Evolutionary conservation across 2,329 filamentous ascomycete genomes (phyloP), one percentile per base, ranked within the genome.

Genomic region (Ceratocystis lukuohia): DNA sequence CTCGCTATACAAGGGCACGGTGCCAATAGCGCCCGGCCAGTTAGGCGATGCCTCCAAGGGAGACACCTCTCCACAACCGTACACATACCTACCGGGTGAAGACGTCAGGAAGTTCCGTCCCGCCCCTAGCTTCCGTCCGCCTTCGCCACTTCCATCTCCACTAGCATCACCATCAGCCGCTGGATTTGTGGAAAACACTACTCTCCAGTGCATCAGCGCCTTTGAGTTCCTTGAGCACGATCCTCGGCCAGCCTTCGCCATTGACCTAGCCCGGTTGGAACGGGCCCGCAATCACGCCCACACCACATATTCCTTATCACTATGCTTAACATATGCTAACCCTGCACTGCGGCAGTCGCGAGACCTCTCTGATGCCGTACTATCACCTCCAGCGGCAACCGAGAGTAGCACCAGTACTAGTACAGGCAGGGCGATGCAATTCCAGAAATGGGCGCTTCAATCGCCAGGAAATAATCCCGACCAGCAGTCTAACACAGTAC

Each of bases 151-250:
- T 8, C 61, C 61, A 15, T 45, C 41, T 22, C 61, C 25, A 44
- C 25, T 44, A 6, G 10, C 44, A n/a, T 20, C 41, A 1, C 61
- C 44, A 22, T 5, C 8, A 15, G 44, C 44, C 44, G 44, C n/a
- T 6, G 44, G 44, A 22, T 28, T 15, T 1, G 5, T 2, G 22
- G 30, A 6, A 22, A 25, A 56, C 50, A 28, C 8, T 10, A 20
- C 20, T 10, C 28, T 92, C 3, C 82, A 83, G 53, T 81, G 82
- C 30, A 79, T 91, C 64, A 86, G 87, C 28, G 80, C 90, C 8
- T 75, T 87, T 22, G 89, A 93, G 73, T 76, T 93, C 48, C 75
- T 94, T 50, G 88, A 93, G 72, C 83, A 88, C 70, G 89, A 94
- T 72, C 83, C 87, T 62, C 79, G 89, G 61, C 89, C 88, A 2